phyloP scores from a whole-genome alignment of 1,139 yeast genomes.

The Lodderomyces theae region DNA sequence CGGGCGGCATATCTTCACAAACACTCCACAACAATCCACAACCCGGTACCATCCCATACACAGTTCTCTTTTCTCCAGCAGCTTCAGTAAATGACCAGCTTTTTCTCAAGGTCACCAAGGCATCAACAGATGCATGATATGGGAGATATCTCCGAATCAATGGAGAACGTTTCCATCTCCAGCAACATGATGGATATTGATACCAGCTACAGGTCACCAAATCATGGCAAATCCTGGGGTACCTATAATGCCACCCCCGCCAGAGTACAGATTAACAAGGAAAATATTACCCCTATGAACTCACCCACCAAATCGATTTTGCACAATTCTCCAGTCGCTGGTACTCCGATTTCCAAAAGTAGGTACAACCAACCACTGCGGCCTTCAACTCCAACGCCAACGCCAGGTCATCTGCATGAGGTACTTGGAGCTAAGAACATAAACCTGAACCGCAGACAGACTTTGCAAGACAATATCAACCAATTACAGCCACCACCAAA shows the following conservation, averaged over 20 bases:
- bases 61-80: not conserved
- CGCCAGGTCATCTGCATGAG: slow-evolving; percentile 3
- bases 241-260: slow-evolving; percentile 1
- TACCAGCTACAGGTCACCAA: slow-evolving; percentile 24
- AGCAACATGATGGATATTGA: slow-evolving; percentile 47
- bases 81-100: slow-evolving; percentile 18
- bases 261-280: slow-evolving; percentile 32
- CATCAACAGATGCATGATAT: slow-evolving; percentile 17
- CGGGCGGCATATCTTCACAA: too few relatives aligned
- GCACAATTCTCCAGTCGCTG: slow-evolving; percentile 29
- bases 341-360: slow-evolving; percentile 10
- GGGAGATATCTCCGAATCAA: slow-evolving; percentile 40
- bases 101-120: slow-evolving; percentile 26
- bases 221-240: slow-evolving; percentile 7
- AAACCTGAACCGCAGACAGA: slow-evolving; percentile 5
- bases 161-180: slow-evolving; percentile 44
- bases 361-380: slow-evolving; percentile 10
- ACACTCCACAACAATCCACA: not conserved
- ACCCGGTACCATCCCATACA: too few relatives aligned
- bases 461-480: slow-evolving; percentile 28
- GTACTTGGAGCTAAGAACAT: not conserved
- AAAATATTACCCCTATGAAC: slow-evolving; percentile 42
- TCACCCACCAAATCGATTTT: slow-evolving; percentile 43
- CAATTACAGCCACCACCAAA: slow-evolving; percentile 29
- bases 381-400: slow-evolving; percentile 10